Base-by-base conservation (phyloP, 768 basidiomycete genomes). In the Mycena filopes region DNA sequence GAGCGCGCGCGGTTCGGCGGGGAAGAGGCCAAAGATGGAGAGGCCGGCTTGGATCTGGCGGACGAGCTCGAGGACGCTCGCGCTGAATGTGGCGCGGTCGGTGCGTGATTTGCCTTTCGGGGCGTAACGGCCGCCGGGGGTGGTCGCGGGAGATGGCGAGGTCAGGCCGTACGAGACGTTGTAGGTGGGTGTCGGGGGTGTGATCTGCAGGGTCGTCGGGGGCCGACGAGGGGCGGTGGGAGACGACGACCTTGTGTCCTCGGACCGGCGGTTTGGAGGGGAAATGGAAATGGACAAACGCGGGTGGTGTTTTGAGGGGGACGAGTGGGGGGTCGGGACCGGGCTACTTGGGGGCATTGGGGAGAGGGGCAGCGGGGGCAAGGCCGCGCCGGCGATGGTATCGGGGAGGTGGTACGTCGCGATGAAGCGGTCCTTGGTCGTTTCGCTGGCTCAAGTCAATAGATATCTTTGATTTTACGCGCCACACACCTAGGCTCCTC, bases 351-450 rank as follows among this genome's bases (percentile, higher is more conserved):
- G 67, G 33, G 60, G 61, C 23, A 55, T 53, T 33, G 46, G 63
- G 66, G 29, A 65, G 51, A 11, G 67, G 55, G 55, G 70, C 71
- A 59, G 76, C 68, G 15, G 76, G 65, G 41, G 29, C 46, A 10
- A 11, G 23, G 25, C n/a, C 42, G 72, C 55, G n/a, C 73, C 70
- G 65, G 70, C 63, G 48, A 75, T 73, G 18, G 70, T 71, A 61
- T 91, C 85, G 31, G 79, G 76, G 50, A 94, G 79, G 68, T 84
- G 84, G 73, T 92, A 95, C 40, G 86, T 85, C 33, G 87, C 85
- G 41, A 88, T 84, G 79, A 95, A 95, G 43, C 92, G 88, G 62
- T 92, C 90, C 72, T 92, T 92, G 2, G 93, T 93, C 0, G 90
- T 82, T 66, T 95, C 91, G 67, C 91, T 94, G 66, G 66, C 33